These are phyloP conservation scores for Lecanicillium sp. DNA, from an alignment of 2,329 filamentous ascomycete genomes.

Conservation along the genomic window DNA sequence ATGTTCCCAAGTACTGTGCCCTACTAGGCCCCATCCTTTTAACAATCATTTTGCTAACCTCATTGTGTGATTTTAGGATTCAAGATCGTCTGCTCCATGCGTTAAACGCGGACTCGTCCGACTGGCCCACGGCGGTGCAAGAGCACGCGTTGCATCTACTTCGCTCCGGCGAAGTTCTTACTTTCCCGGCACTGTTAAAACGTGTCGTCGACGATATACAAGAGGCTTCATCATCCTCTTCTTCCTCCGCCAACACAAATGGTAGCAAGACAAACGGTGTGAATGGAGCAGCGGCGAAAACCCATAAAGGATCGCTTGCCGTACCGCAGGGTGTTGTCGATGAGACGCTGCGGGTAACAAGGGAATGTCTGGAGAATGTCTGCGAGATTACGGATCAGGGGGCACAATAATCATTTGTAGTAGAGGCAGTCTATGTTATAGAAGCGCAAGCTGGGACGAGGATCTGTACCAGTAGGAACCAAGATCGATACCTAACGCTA, in stretches of 20 bases:
- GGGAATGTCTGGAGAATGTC: constrained; percentile 49
- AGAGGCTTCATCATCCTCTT: constrained; percentile 30
- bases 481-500: no score
- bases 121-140: constrained; percentile 57
- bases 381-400: constrained; percentile 27
- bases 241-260: constrained; percentile 21
- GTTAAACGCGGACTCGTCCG: constrained; percentile 49
- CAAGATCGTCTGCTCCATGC: constrained; percentile 57
- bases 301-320: constrained; percentile 40
- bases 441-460: no score
- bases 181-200: constrained; percentile 52
- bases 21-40: neutral
- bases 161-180: constrained; percentile 50
- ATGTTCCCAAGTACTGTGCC: constrained; percentile 47
- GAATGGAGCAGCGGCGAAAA: constrained; percentile 20
- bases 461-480: no score
- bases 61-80: constrained; percentile 36
- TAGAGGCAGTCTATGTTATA: neutral
- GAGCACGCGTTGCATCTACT: constrained; percentile 52
- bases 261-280: constrained; percentile 19
- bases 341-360: constrained; percentile 52
- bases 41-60: constrained; percentile 1
- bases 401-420: no score
- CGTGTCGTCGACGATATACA: constrained; percentile 57
- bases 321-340: constrained; percentile 53